Base-by-base conservation (phyloP, 2,329 filamentous ascomycete genomes). In the Claviceps cyperi region DNA sequence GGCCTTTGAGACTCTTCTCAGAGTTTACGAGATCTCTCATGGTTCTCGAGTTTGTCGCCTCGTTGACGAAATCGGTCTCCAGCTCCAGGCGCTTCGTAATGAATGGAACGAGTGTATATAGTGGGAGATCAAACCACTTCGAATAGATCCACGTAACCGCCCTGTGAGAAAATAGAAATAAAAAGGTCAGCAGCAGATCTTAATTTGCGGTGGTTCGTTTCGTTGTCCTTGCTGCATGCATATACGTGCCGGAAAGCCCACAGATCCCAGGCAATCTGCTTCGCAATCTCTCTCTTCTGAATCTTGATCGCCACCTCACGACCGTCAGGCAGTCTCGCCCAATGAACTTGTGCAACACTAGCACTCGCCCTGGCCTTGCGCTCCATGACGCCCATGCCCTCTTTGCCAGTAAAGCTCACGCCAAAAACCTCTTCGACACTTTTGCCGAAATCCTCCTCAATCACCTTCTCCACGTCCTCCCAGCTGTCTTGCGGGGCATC, bases 301-400 rank as follows among this genome's bases (percentile, higher is more conserved):
- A 98, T 83, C 71, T 98, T 98, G 63, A 98, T 78, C 2, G 92
- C 92, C 21, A 97, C 86, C 70, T 96, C 90, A 46, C 88, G 76
- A 0, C 92, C 92, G 68, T 97, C 91, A 3, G 80, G 69, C 51
- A 97, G 66, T 53, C 83, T 74, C 7, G 92, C 92, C 89, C 91
- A 96, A 64, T 97, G 92, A 2, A 98, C 92, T 68, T 97, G 92
- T 1, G 92, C 92, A 8, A 98, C 91, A 64, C 87, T 94, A 2
- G 92, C 92, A 61, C 85, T 91, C 0, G 84, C 85, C 53, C 83
- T 64, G 7, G 78, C 78, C 50, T 68, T 72, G 40, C 73, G 68
- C 65, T 81, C 78, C 72, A 81, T 77, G 55, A 81, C 50, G 59
- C 84, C 73, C 73, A 79, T 63, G 71, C 86, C 66, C 69, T 86